Evolutionary conservation across 768 basidiomycete genomes (phyloP), one percentile per base, ranked within the genome.

Genomic region (Suillus paluster): DNA sequence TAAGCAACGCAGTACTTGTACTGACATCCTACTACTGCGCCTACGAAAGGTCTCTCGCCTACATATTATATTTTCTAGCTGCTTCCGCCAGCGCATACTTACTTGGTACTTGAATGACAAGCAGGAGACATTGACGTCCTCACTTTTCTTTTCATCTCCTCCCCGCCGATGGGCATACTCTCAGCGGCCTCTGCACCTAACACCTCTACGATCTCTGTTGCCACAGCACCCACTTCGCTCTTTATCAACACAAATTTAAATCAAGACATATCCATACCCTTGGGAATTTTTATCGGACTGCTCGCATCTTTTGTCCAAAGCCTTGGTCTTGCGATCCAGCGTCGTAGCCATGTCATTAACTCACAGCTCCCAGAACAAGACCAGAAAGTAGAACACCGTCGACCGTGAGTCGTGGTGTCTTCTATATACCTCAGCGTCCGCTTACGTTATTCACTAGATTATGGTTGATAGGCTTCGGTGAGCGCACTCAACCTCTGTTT

Each of bases 331-430:
- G 96, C 95, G 27, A 88, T 98, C 59, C 95, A 97, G 73, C 88
- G 95, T 63, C 95, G 96, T 80, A 94, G 92, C 67, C 95, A 98
- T 82, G 84, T 97, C 54, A 77, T 89, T 55, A 92, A 96, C 70
- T 91, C 94, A 67, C 75, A 78, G 3, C 80, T 90, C 12, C 92
- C 94, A 4, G 81, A 86, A 58, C 71, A 82, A 25, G 75, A 85
- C 56, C 87, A 87, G 71, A 82, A 82, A 61, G 82, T 85, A 27
- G 94, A 95, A 68, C 86, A 91, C 71, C 84, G 86, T 44, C 83
- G 95, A 71, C 95, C 95, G 86, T 93, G 73, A 78, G 84, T 84
- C 27, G n/a, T 23, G 11, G 41, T 61, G 9, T 19, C 19, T 59
- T 45, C 45, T 41, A 42, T 30, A 3, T 56, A 14, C 2, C 19